Evolutionary conservation across 345 rosid species (phyloP), one percentile per base, ranked within the genome.

Genomic region (Ceriops decandra): DNA sequence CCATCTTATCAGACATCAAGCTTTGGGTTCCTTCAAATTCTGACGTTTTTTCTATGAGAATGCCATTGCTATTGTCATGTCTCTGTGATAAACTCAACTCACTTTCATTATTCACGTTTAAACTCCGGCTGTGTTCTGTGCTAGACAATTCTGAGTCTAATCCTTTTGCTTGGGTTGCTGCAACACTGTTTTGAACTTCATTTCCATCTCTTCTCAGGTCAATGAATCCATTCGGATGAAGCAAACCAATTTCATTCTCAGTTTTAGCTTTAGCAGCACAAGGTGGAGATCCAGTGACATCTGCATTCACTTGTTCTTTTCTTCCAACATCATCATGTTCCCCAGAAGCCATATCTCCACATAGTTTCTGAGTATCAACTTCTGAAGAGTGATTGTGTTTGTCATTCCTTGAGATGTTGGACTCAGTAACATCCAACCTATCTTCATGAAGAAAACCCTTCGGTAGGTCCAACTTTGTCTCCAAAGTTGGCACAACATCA

Each of bases 101-200:
- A 63, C 72, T 75, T 70, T 77, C 86, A 72, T 81, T 86, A 76
- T 80, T 85, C 74, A 72, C 83, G 80, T 83, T 90, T 70, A 85
- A 64, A 70, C 70, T 74, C 76, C 80, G 57, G 68, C 77, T 81
- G 57, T 85, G 85, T 64, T 73, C 82, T 21, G 89, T 82, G 79
- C 82, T 81, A 74, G 89, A 88, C 71, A 90, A 86, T 72, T 86
- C 91, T 24, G 85, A 85, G 74, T 87, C 87, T 77, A 88, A 76
- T 68, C 76, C 79, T 75, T 81, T 86, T 35, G 72, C 62, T 72
- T 76, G 83, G 56, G 69, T 59, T 74, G 76, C 79, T 30, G 72
- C 81, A 54, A 77, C 76, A 57, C 74, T 70, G 53, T 60, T 75
- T 76, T 77, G 77, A 62, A 68, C 77, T 63, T 84, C 86, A 85